Evolutionary conservation across 2,329 filamentous ascomycete genomes (phyloP), one percentile per base, ranked within the genome.

Genomic region (Colletotrichum acutatum): DNA sequence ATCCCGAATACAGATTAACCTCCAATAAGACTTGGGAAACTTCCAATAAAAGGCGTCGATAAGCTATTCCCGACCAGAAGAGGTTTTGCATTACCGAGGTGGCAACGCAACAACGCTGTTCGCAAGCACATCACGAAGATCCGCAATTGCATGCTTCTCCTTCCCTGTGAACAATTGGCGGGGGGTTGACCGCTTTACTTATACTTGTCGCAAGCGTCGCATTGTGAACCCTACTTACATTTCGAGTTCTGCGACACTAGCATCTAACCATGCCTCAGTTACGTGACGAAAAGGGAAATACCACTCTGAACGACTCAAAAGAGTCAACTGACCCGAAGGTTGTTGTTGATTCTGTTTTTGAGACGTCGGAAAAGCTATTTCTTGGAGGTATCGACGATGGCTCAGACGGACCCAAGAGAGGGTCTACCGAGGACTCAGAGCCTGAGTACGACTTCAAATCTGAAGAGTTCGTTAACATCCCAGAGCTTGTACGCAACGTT

Each of bases 401-500:
- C 14, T 26, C 66, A 22, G 46, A 54, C 7, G 42, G 53, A 2
- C 26, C 32, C 11, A 64, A 65, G 53, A 37, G 59, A 16, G 22
- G 12, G 19, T 69, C 53, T 3, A 9, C 42, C n/a, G 66, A 69
- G n/a, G 49, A 56, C 22, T 69, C 70, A 14, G 66, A 72, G 32
- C 66, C 54, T 5, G 70, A 69, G 24, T 72, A 72, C 26, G 70
- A 72, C 66, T 72, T 72, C 32, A 64, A 69, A 28, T 72, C 70
- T 8, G 59, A 68, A 26, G 70, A 72, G 22, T 72, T 72, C n/a
- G 54, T 66, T 4, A 72, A 64, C n/a, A 69, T 72, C 4, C 70
- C 70, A 42, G 16, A 76, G 26, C 53, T 76, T 5, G 89, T 90
- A 16, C 86, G 89, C 54, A 85, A 88, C 28, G 84, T 90, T 54